Conservation (phyloP, 257 asterid genomes). For the Schizonepeta tenuifolia region DNA sequence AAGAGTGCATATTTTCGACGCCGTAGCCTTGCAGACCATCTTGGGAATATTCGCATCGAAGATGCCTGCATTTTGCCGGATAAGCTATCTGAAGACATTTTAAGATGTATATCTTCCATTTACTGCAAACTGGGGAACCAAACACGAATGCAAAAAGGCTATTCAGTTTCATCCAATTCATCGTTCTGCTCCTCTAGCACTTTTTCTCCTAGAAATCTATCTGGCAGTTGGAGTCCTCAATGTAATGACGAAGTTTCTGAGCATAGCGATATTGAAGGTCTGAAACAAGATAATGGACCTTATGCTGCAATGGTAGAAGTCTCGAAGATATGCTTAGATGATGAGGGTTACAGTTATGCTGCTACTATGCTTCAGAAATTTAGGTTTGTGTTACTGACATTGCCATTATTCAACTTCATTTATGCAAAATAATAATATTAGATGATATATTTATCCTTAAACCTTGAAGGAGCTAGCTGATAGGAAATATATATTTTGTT, state of each 20-base stretch:
- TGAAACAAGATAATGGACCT: slow-evolving; percentile 53
- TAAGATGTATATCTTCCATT: slow-evolving; percentile 78
- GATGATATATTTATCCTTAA: no score
- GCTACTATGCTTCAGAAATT: slow-evolving; percentile 75
- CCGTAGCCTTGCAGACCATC: slow-evolving; percentile 75
- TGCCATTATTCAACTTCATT: background rate
- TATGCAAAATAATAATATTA: background rate
- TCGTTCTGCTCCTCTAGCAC: slow-evolving; percentile 80
- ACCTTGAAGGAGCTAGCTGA: no score
- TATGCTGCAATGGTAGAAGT: slow-evolving; percentile 59
- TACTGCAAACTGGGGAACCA: slow-evolving; percentile 75
- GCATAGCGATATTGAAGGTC: slow-evolving; percentile 42
- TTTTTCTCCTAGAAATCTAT: slow-evolving; percentile 75
- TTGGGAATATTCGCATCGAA: slow-evolving; percentile 53
- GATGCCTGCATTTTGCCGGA: slow-evolving; percentile 58
- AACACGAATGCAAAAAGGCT: slow-evolving; percentile 45
- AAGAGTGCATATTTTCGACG: slow-evolving; percentile 48
- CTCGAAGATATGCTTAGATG: slow-evolving; percentile 62
- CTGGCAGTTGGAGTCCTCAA: slow-evolving; percentile 84
- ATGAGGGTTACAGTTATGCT: slow-evolving; percentile 68
- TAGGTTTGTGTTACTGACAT: slow-evolving; percentile 47
- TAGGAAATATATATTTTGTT: background rate
- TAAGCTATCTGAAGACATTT: slow-evolving; percentile 72
- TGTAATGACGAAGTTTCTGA: slow-evolving; percentile 54
- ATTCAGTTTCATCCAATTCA: slow-evolving; percentile 69